Conservation (phyloP, 2,329 filamentous ascomycete genomes). For the Beauveria scarabaeidicola region DNA sequence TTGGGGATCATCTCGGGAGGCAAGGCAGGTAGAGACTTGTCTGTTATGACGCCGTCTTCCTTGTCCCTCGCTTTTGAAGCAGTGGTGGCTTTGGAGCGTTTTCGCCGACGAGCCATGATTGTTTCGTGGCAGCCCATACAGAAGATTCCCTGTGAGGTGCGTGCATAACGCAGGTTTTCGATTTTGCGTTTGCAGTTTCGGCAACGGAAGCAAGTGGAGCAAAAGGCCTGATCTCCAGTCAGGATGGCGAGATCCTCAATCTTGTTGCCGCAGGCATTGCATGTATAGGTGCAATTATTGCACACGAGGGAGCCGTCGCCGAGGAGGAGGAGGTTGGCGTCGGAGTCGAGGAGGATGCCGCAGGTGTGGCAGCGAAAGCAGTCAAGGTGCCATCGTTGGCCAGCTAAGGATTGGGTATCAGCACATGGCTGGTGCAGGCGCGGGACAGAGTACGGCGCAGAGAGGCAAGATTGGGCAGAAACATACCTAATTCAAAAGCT, state of each 20-base stretch:
- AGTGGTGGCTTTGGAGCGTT: conserved; percentile 66
- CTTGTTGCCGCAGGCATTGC: conserved; percentile 92
- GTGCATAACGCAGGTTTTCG: conserved; percentile 93
- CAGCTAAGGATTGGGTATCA: conserved; percentile 48
- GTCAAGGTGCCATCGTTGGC: conserved; percentile 96
- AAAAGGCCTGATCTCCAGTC: conserved; percentile 96
- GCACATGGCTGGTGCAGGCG: conserved; percentile 15
- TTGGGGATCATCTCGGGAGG: conserved; percentile 65
- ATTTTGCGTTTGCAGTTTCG: conserved; percentile 98
- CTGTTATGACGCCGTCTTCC: conserved; percentile 56
- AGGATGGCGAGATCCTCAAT: conserved; percentile 97
- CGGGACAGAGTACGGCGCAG: neutral
- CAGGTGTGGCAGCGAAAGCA: conserved; percentile 98
- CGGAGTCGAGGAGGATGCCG: conserved; percentile 90
- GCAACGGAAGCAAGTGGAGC: conserved; percentile 93
- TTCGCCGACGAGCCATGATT: conserved; percentile 83
- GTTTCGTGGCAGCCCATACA: conserved; percentile 99
- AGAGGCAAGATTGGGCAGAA: conserved; percentile 9
- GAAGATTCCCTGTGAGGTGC: conserved; percentile 96
- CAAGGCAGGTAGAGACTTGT: conserved; percentile 88
- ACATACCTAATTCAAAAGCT: conserved; percentile 88
- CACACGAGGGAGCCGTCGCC: conserved; percentile 97
- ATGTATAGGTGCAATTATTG: conserved; percentile 99
- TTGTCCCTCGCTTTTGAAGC: conserved; percentile 53
- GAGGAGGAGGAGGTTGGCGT: conserved; percentile 92